Evolutionary conservation across 106 monocot genomes (phyloP).

Genomic region (Agapanthus africanus): DNA sequence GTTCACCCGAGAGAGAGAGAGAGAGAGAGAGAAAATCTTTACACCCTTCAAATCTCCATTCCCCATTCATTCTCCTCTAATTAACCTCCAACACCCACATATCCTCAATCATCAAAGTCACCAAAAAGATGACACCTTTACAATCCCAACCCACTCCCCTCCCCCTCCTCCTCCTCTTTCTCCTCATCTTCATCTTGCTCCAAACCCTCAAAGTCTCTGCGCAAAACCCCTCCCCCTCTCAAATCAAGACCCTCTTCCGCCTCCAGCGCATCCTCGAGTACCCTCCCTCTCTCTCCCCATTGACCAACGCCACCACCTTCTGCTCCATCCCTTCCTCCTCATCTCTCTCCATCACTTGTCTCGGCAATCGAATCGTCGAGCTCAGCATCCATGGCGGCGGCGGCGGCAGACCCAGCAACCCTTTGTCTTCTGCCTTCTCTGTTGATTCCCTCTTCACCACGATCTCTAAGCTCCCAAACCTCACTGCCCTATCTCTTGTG

Average conservation of each 20-base stretch:
- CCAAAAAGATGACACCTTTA: background rate
- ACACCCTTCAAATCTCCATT: too few species aligned
- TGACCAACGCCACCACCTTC: slow-evolving; percentile 24
- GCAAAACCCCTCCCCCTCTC: slow-evolving; percentile 47
- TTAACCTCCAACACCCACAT: too few species aligned
- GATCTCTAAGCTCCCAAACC: slow-evolving; percentile 42
- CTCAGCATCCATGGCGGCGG: too few species aligned
- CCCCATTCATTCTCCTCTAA: too few species aligned
- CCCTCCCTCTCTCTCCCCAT: slow-evolving; percentile 34
- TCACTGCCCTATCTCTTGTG: slow-evolving; percentile 53
- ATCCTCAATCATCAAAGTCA: background rate
- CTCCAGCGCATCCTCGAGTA: slow-evolving; percentile 49
- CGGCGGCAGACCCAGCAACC: slow-evolving; percentile 14
- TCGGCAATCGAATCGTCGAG: slow-evolving; percentile 27
- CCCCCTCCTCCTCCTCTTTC: slow-evolving; percentile 17
- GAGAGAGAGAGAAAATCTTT: too few species aligned
- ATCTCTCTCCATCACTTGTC: slow-evolving; percentile 52
- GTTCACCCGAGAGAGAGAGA: too few species aligned
- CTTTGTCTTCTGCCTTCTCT: slow-evolving; percentile 60
- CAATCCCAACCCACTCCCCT: background rate
- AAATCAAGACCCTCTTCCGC: slow-evolving; percentile 43
- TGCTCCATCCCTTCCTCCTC: slow-evolving; percentile 59
- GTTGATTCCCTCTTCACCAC: slow-evolving; percentile 67
- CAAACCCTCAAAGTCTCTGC: slow-evolving; percentile 8
- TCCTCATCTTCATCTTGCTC: slow-evolving; percentile 12